A percentile compares a stretch with the other conserved stretches of the same genome.
Conservation (phyloP, 768 basidiomycete species). For the Tephrocybe rancida region DNA sequence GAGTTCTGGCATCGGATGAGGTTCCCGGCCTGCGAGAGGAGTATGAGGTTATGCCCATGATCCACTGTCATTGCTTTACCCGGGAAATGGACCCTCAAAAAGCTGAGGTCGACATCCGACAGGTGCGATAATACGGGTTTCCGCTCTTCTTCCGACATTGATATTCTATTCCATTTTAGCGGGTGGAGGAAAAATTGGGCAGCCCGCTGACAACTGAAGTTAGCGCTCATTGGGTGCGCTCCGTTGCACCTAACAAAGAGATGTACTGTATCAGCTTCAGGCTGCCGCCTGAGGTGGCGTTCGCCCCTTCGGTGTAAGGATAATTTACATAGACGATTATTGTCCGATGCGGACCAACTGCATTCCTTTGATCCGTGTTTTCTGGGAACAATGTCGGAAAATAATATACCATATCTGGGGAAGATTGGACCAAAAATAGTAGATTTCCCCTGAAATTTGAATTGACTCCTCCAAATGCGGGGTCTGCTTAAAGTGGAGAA, state of each 20-base stretch:
- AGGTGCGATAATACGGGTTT: slow-evolving; percentile 51
- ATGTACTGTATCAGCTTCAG: slow-evolving; percentile 97
- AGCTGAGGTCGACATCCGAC: slow-evolving; percentile 77
- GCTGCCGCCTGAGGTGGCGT: slow-evolving; percentile 40
- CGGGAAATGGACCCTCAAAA: slow-evolving; percentile 70
- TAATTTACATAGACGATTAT: not conserved
- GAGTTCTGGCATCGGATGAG: slow-evolving; percentile 51
- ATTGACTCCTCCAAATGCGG: slow-evolving; percentile 18
- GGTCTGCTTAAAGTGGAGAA: slow-evolving; percentile 16
- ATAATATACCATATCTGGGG: slow-evolving; percentile 5
- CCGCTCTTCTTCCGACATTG: slow-evolving; percentile 13
- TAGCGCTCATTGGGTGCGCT: slow-evolving; percentile 77
- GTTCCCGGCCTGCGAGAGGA: slow-evolving; percentile 43
- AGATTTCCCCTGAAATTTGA: slow-evolving; percentile 10
- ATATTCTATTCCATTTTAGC: slow-evolving; percentile 40
- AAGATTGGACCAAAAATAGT: slow-evolving; percentile 11
- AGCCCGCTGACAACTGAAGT: slow-evolving; percentile 50
- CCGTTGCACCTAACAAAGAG: slow-evolving; percentile 94
- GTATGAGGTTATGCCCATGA: slow-evolving; percentile 76
- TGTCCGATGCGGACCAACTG: slow-evolving; percentile 1
- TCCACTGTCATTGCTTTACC: slow-evolving; percentile 97
- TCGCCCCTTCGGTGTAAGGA: not conserved
- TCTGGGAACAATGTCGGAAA: not conserved
- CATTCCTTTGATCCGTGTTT: slow-evolving; percentile 3
- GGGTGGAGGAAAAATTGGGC: slow-evolving; percentile 71